Evolutionary conservation across 2,329 filamentous ascomycete genomes (phyloP).

Genomic region (Lizonia empirigonia): DNA sequence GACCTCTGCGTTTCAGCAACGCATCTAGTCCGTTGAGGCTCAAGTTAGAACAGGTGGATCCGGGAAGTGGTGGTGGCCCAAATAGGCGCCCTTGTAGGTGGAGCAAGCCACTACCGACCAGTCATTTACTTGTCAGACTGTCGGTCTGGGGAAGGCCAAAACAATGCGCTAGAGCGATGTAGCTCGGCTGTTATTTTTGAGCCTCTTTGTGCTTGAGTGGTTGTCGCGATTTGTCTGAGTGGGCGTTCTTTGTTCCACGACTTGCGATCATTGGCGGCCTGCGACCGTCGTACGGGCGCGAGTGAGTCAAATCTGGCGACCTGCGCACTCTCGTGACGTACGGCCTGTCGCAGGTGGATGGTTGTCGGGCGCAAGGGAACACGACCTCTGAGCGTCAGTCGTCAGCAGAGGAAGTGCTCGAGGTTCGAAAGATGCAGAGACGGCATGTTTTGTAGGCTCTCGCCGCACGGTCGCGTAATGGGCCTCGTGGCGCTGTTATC

Average conservation of each 20-base stretch:
- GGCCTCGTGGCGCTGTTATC: conserved; percentile 32
- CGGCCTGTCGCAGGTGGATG: conserved; percentile 29
- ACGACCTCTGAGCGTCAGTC: conserved; percentile 41
- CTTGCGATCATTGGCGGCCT: conserved; percentile 43
- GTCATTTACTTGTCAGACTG: conserved; percentile 45
- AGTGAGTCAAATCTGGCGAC: conserved; percentile 28
- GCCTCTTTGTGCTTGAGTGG: conserved; percentile 38
- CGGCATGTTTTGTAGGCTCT: conserved; percentile 41
- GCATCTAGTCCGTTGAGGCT: conserved; percentile 51
- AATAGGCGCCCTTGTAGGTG: conserved; percentile 47
- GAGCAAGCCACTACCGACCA: conserved; percentile 45
- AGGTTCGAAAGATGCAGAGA: conserved; percentile 29
- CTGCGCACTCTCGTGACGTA: conserved; percentile 34
- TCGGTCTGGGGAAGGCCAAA: conserved; percentile 44
- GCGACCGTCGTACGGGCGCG: conserved; percentile 30
- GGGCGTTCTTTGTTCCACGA: conserved; percentile 44
- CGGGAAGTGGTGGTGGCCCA: conserved; percentile 40
- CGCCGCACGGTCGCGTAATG: conserved; percentile 26
- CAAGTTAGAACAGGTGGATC: conserved; percentile 48
- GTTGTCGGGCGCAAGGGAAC: conserved; percentile 49
- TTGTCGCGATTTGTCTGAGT: conserved; percentile 37
- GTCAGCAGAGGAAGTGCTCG: conserved; percentile 47
- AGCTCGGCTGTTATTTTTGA: conserved; percentile 37
- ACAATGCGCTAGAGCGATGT: conserved; percentile 40
- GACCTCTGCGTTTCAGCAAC: conserved; percentile 50